A percentile compares a stretch with the other conserved stretches of the same genome.
These are phyloP conservation scores for Pseudogymnoascus sp. DNA, from an alignment of 2,329 filamentous ascomycete genomes.

Conservation along the genomic window DNA sequence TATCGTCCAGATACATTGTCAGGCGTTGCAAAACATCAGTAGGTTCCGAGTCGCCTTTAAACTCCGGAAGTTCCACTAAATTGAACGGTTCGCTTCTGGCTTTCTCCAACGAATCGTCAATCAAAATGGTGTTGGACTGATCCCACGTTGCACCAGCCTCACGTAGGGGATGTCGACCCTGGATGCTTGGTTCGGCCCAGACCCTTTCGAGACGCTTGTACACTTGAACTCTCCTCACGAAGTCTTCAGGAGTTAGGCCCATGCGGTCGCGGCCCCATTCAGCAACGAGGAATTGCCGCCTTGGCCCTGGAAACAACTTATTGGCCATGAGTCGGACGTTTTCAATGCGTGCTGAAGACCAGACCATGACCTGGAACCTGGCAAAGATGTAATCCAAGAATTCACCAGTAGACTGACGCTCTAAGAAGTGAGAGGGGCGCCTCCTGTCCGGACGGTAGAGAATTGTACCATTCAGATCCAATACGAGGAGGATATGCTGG, in stretches of 20 bases:
- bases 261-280: constrained; percentile 76
- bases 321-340: constrained; percentile 66
- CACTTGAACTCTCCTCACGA: constrained; percentile 65
- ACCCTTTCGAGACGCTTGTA: constrained; percentile 77
- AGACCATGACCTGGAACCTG: constrained; percentile 75
- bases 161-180: constrained; percentile 38
- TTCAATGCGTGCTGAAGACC: constrained; percentile 73
- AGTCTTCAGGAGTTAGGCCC: constrained; percentile 57
- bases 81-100: constrained; percentile 78
- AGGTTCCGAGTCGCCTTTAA: constrained; percentile 36
- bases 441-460: constrained; percentile 58
- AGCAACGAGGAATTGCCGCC: constrained; percentile 53
- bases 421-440: constrained; percentile 47
- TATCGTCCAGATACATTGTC: constrained; percentile 53
- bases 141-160: constrained; percentile 50
- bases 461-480: constrained; percentile 91
- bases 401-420: constrained; percentile 57
- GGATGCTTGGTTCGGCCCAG: constrained; percentile 52
- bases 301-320: constrained; percentile 51
- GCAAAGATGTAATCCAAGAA: constrained; percentile 71
- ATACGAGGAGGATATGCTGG: constrained; percentile 67
- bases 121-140: constrained; percentile 79
- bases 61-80: constrained; percentile 68
- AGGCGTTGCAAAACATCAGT: constrained; percentile 47
- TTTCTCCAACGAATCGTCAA: constrained; percentile 81